Conservation (phyloP, 441 rosid genomes). For the Pelargonium cotyledonis region DNA sequence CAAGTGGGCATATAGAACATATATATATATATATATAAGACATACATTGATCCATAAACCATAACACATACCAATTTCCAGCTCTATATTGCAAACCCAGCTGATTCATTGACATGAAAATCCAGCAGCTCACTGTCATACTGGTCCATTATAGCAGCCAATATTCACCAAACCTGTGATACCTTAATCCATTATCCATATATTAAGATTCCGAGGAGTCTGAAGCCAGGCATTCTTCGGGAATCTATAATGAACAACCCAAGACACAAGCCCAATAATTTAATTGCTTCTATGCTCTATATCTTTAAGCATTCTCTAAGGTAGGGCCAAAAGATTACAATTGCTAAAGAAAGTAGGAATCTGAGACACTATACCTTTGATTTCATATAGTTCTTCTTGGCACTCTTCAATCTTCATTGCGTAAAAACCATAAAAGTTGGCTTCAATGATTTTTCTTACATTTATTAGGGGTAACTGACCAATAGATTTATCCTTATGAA, state of each 20-base stretch:
- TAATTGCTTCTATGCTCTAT: conserved; percentile 37
- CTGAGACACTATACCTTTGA: conserved; percentile 38
- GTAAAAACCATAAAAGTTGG: conserved; percentile 50
- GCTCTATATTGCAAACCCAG: conserved; percentile 24
- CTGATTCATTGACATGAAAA: conserved; percentile 18
- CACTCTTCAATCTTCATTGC: conserved; percentile 42
- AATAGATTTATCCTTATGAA: conserved; percentile 48
- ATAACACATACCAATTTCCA: conserved; percentile 67
- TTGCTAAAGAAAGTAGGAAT: conserved; percentile 37
- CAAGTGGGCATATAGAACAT: neutral
- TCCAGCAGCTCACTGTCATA: conserved; percentile 25
- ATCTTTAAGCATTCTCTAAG: conserved; percentile 41
- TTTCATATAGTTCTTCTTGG: conserved; percentile 31
- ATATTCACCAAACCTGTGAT: conserved; percentile 47
- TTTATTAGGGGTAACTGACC: conserved; percentile 62
- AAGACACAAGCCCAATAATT: conserved; percentile 49
- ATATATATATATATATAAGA: too few species aligned
- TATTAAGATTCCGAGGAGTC: conserved; percentile 70
- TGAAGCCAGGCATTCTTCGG: conserved; percentile 43
- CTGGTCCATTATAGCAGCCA: conserved; percentile 24
- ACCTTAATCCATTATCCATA: conserved; percentile 46
- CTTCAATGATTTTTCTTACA: conserved; percentile 65
- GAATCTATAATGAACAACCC: conserved; percentile 57
- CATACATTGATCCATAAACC: conserved; percentile 60
- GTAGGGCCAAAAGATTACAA: conserved; percentile 31